phyloP scores from a whole-genome alignment of 768 basidiomycete genomes.

The Nevesoporus exiguus region DNA sequence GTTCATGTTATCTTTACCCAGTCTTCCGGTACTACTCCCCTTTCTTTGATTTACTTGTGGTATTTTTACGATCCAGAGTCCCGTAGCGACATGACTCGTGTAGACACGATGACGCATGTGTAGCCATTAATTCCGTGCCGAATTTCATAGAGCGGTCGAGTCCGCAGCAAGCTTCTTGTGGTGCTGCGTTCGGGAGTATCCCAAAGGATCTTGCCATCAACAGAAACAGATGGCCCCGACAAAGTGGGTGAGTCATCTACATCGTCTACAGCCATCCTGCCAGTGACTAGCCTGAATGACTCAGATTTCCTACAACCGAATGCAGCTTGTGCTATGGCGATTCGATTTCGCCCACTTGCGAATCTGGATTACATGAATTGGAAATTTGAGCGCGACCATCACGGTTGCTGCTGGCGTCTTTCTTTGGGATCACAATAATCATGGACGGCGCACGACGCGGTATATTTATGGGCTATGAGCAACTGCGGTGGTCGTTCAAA shows the following conservation, averaged over 20 bases:
- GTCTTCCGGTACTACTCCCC: slow-evolving; percentile 6
- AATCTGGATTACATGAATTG: no score
- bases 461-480: slow-evolving; percentile 5
- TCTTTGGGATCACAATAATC: background rate
- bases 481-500: background rate
- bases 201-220: no score
- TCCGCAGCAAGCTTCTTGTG: no score
- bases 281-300: no score
- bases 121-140: background rate
- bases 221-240: no score
- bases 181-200: no score
- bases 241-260: background rate
- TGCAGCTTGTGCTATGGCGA: no score
- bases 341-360: no score
- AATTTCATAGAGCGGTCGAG: background rate
- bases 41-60: slow-evolving; percentile 12
- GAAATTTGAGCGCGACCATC: no score
- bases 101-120: slow-evolving; percentile 3
- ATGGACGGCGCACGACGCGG: background rate
- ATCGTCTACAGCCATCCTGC: no score
- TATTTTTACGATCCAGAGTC: slow-evolving; percentile 10
- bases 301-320: slow-evolving; percentile 2
- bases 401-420: background rate
- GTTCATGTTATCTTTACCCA: slow-evolving; percentile 2
- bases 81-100: background rate